These are phyloP conservation scores for Rheum nobile DNA, from an alignment of 148 eudicot species.

Conservation along the genomic window DNA sequence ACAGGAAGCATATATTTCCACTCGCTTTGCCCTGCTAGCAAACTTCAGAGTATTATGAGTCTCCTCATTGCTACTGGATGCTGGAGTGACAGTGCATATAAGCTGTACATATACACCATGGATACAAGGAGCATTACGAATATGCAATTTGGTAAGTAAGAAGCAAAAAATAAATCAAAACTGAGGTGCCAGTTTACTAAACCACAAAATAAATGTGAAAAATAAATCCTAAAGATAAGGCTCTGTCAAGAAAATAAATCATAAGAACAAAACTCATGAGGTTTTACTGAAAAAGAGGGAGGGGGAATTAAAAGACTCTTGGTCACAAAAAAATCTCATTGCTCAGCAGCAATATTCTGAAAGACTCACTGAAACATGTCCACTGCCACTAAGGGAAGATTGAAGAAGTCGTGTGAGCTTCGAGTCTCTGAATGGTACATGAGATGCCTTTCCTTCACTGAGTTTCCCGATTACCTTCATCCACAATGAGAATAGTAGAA, in stretches of 20 bases:
- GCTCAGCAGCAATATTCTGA: background rate
- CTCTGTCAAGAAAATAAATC: background rate
- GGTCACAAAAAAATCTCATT: background rate
- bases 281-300: background rate
- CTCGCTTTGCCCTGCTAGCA: constrained; percentile 67
- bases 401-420: constrained; percentile 74
- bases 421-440: constrained; percentile 72
- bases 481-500: background rate
- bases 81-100: constrained; percentile 80
- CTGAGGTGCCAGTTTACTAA: background rate
- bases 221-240: background rate
- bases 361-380: constrained; percentile 68
- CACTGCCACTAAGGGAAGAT: constrained; percentile 71
- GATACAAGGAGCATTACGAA: background rate
- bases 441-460: constrained; percentile 64
- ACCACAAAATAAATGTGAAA: background rate
- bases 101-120: constrained; percentile 30
- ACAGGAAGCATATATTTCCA: constrained; percentile 64
- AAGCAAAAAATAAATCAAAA: background rate
- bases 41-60: constrained; percentile 80
- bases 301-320: background rate
- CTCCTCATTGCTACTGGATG: constrained; percentile 71
- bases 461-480: constrained; percentile 59
- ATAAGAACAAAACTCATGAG: background rate
- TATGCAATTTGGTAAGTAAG: constrained; percentile 4